phyloP scores from a whole-genome alignment of 805 yeast genomes.

The Ogataea angusta region DNA sequence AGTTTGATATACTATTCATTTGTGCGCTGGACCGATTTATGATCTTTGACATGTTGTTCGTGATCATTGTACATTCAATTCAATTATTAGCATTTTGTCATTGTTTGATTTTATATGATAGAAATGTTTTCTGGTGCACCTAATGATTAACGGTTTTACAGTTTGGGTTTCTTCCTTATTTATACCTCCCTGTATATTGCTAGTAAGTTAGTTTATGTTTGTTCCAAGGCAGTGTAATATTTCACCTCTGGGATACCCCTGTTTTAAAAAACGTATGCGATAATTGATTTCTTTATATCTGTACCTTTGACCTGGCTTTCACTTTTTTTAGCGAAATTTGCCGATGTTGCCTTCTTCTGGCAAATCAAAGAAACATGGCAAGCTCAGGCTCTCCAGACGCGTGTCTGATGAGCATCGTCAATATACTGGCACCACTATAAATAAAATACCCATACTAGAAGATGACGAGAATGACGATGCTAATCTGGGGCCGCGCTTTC shows the following conservation, averaged over 20 bases:
- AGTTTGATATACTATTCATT: slow-evolving; percentile 12
- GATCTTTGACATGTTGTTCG: neutral
- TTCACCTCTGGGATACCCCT: neutral
- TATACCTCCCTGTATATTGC: slow-evolving; percentile 22
- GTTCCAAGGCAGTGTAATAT: slow-evolving; percentile 2
- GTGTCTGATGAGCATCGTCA: slow-evolving; percentile 1
- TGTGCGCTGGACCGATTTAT: slow-evolving; percentile 13
- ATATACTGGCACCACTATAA: slow-evolving; percentile 17
- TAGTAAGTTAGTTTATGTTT: slow-evolving; percentile 8
- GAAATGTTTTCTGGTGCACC: slow-evolving; percentile 21
- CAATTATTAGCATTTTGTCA: slow-evolving; percentile 17
- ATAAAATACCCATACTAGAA: slow-evolving; percentile 29
- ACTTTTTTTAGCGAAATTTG: neutral
- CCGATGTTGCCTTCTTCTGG: slow-evolving; percentile 4
- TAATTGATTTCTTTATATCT: neutral
- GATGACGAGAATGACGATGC: slow-evolving; percentile 31
- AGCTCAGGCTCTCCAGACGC: neutral
- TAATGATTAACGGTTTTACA: slow-evolving; percentile 20
- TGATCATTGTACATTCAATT: slow-evolving; percentile 13
- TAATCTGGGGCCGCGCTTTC: slow-evolving; percentile 25
- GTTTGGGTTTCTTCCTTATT: slow-evolving; percentile 13
- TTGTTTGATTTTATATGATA: slow-evolving; percentile 16
- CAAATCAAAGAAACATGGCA: slow-evolving; percentile 1
- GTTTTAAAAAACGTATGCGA: neutral
- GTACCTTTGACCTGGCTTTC: neutral